phyloP scores from a whole-genome alignment of 371 early-diverging fungal genomes.

The Sporodiniella umbellata region DNA sequence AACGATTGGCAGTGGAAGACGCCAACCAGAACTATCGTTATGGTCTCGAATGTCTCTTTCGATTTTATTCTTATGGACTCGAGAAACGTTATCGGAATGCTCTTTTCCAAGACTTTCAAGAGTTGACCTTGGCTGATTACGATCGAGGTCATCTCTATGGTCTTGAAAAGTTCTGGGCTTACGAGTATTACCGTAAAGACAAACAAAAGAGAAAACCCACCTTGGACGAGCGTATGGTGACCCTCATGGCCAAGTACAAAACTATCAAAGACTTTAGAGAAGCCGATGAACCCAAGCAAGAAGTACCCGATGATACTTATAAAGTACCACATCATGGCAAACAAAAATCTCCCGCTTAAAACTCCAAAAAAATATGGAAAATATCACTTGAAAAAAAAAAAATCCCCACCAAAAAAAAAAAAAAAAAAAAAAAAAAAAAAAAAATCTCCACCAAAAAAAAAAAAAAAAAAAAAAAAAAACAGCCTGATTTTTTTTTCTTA shows the following conservation, averaged over 20 bases:
- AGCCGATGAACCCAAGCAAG: slow-evolving; percentile 25
- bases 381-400: no score
- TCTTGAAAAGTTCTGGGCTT: slow-evolving; percentile 97
- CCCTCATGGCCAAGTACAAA: slow-evolving; percentile 67
- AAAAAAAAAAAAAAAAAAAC: no score
- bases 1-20: slow-evolving; percentile 87
- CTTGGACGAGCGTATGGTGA: slow-evolving; percentile 60
- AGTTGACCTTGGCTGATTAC: slow-evolving; percentile 77
- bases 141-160: slow-evolving; percentile 83
- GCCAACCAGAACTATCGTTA: slow-evolving; percentile 78
- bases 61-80: slow-evolving; percentile 95
- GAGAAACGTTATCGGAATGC: slow-evolving; percentile 87
- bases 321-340: slow-evolving; percentile 50
- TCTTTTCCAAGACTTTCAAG: slow-evolving; percentile 89
- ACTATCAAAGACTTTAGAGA: slow-evolving; percentile 73
- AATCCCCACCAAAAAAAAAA: no score
- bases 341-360: no score
- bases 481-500: no score
- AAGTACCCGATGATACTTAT: slow-evolving; percentile 32
- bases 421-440: no score
- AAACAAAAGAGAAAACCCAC: slow-evolving; percentile 70
- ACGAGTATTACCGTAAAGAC: slow-evolving; percentile 87
- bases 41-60: slow-evolving; percentile 94
- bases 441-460: no score
- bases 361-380: no score